Conservation (phyloP, 345 rosid species). For the Erodium maritimum region DNA sequence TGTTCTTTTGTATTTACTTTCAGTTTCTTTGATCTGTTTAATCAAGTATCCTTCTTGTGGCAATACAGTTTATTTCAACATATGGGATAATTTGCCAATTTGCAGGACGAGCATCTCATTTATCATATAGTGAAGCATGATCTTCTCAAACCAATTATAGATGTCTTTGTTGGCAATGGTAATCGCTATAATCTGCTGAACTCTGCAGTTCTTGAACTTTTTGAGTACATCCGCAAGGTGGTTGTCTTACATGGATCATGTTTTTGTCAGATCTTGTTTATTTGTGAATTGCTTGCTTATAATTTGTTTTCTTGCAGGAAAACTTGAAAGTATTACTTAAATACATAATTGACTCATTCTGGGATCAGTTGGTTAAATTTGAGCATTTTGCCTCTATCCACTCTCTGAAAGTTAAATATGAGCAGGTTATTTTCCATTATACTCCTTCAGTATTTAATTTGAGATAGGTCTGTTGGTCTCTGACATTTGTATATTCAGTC, state of each 20-base stretch:
- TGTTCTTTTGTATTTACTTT: too few species aligned
- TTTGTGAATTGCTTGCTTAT: constrained; percentile 11
- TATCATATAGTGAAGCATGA: constrained; percentile 74
- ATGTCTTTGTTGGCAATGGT: constrained; percentile 82
- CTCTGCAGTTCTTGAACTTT: constrained; percentile 83
- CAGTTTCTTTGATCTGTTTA: not conserved
- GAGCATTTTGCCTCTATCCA: constrained; percentile 46
- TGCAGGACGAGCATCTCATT: constrained; percentile 83
- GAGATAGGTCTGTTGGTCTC: constrained; percentile 1
- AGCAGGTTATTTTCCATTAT: constrained; percentile 42
- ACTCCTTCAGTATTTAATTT: not conserved
- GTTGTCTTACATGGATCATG: constrained; percentile 6
- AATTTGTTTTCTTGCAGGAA: constrained; percentile 41
- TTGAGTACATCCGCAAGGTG: constrained; percentile 92
- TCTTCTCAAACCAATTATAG: constrained; percentile 72
- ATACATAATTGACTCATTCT: constrained; percentile 72
- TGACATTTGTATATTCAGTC: constrained; percentile 34
- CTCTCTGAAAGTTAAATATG: constrained; percentile 59
- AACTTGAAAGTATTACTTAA: constrained; percentile 62
- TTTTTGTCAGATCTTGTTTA: constrained; percentile 4
- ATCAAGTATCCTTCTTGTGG: not conserved
- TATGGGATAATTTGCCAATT: not conserved
- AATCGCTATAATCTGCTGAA: constrained; percentile 83
- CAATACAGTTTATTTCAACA: constrained; percentile 3
- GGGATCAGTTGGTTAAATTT: constrained; percentile 61